Base-by-base conservation (phyloP, 495 filamentous ascomycete species). In the Aspergillus conjunctus region DNA sequence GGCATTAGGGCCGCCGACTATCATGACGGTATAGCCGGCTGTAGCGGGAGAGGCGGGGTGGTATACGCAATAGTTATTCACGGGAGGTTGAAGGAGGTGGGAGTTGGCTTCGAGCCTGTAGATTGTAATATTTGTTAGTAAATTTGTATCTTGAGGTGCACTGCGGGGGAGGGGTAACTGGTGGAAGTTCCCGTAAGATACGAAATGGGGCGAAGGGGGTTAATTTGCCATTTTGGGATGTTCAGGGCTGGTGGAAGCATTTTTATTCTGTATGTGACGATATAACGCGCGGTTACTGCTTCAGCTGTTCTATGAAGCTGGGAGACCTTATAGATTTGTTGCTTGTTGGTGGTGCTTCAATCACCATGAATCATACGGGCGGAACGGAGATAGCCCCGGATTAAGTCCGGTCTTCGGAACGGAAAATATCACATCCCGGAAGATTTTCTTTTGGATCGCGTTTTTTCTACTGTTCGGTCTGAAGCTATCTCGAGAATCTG, bases 41-140 rank as follows among this genome's bases (percentile, higher is more conserved):
- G 77, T 79, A 3, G 68, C 66, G 8, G 76, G 70, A 2, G 69
- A 73, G 26, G 77, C 73, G 18, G 78, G 78, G 67, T 96, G 87
- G 77, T 96, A 94, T 61, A 98, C 91, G 76, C 92, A 96, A 75
- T 93, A 95, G 75, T 98, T 98, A 73, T 97, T 97, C 67, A 98
- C 88, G 3, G 94, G 94, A 1, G 94, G 94, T 73, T 96, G 88
- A 57, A 98, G 85, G 51, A 98, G 87, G 68, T 98, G 92, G 4
- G 90, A 88, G 71, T 98, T 97, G 68, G 89, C 85, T 70, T 92
- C 86, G 43, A 98, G 88, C 94, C 94, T 98, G 65, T 39, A 17
- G n/a, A 14, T 31, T 51, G 7, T 11, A n/a, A 3, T 4, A 41
- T 50, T 50, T 49, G 45, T 50, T 10, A 33, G 46, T 46, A 12